Percentiles rank a stretch among this genome's conserved stretches.
Evolutionary conservation across 2,329 filamentous ascomycete genomes (phyloP).

Genomic region (Boeremia lycopersici): DNA sequence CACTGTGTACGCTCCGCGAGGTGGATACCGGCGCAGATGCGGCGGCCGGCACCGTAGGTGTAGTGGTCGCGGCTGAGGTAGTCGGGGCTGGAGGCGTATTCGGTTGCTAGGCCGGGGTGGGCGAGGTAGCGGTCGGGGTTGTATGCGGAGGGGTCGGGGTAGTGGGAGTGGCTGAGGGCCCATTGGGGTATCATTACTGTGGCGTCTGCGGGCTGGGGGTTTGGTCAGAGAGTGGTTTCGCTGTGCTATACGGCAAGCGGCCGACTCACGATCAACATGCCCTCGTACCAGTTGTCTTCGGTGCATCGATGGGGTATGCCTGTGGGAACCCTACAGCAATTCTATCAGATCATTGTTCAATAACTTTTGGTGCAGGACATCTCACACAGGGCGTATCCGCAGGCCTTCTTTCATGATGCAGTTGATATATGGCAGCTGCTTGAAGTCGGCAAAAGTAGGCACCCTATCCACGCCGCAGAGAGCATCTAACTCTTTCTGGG

Average conservation of each 20-base stretch:
- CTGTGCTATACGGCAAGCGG: no score
- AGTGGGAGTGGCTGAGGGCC: conserved; percentile 26
- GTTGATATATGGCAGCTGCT: conserved; percentile 37
- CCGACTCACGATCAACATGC: conserved; percentile 30
- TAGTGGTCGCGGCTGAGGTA: conserved; percentile 53
- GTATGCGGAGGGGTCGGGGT: conserved; percentile 36
- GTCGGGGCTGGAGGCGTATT: conserved; percentile 44
- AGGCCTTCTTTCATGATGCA: conserved; percentile 39
- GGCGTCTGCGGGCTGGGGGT: conserved; percentile 27
- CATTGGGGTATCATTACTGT: conserved; percentile 39
- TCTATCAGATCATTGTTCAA: background rate
- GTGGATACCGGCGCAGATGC: conserved; percentile 59
- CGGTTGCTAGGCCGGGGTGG: conserved; percentile 40
- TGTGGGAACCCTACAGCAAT: conserved; percentile 24
- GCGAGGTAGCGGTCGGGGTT: conserved; percentile 46
- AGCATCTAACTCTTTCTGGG: conserved; percentile 26
- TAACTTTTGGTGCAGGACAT: background rate
- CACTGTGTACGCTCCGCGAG: conserved; percentile 59
- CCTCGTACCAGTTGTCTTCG: conserved; percentile 38
- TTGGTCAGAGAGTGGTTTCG: background rate
- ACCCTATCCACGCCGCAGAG: conserved; percentile 24
- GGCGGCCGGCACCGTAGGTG: conserved; percentile 56
- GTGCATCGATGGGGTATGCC: conserved; percentile 32
- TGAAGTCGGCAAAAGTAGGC: conserved; percentile 32
- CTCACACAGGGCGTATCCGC: conserved; percentile 35